A percentile compares a stretch with the other conserved stretches of the same genome.
Conservation (phyloP, 495 filamentous ascomycete genomes). For the Bacidia rubella region DNA sequence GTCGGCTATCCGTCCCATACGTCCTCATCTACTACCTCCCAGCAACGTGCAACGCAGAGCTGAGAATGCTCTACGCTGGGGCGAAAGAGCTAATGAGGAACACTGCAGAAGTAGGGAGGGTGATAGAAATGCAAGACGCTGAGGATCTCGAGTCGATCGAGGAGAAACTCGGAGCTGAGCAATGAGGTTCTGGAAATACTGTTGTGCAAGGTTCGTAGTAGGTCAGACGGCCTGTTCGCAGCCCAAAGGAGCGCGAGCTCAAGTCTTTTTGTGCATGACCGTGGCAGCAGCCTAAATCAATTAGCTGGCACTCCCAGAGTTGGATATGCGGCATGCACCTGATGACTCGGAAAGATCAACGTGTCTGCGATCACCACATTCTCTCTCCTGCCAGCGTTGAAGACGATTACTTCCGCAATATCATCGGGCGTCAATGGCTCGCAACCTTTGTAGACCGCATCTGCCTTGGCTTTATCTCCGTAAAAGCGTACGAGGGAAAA, state of each 20-base stretch:
- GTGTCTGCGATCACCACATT: slow-evolving; percentile 94
- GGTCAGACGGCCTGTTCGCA: too few species aligned
- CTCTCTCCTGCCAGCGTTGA: slow-evolving; percentile 74
- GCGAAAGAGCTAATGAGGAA: slow-evolving; percentile 92
- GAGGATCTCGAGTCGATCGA: slow-evolving; percentile 70
- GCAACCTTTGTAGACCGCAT: slow-evolving; percentile 80
- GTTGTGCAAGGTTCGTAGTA: too few species aligned
- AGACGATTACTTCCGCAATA: slow-evolving; percentile 89
- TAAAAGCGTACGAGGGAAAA: slow-evolving; percentile 90
- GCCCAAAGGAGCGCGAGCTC: slow-evolving; percentile 1
- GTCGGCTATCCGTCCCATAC: slow-evolving; percentile 62
- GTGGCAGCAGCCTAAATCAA: slow-evolving; percentile 33
- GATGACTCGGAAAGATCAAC: slow-evolving; percentile 81
- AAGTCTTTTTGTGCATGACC: slow-evolving; percentile 38
- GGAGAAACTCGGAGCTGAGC: slow-evolving; percentile 40
- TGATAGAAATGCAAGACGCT: slow-evolving; percentile 62
- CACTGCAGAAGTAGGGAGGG: slow-evolving; percentile 67
- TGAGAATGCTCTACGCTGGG: slow-evolving; percentile 87
- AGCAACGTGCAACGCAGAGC: slow-evolving; percentile 66
- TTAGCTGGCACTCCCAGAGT: background rate
- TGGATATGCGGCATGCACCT: slow-evolving; percentile 37
- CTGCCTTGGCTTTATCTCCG: slow-evolving; percentile 88
- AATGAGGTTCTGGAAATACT: slow-evolving; percentile 4
- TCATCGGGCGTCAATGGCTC: slow-evolving; percentile 93
- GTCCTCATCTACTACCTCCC: slow-evolving; percentile 90